Evolutionary conservation across 169 alveolate species (phyloP).

Genomic region (Plasmodium coatneyi): DNA sequence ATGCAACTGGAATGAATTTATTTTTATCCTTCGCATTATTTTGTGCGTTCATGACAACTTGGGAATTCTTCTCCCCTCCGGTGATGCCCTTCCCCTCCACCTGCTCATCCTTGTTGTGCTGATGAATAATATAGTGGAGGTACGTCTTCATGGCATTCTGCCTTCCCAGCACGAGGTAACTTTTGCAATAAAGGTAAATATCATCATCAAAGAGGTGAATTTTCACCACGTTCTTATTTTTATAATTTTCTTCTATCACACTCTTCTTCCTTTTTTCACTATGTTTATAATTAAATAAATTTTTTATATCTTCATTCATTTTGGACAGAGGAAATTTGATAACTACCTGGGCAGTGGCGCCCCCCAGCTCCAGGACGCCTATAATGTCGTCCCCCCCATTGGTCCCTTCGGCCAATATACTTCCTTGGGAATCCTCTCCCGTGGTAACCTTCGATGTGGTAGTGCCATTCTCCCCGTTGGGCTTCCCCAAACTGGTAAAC

Average conservation of each 20-base stretch:
- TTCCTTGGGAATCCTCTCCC: neutral
- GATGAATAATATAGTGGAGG: conserved; percentile 60
- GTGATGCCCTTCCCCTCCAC: neutral
- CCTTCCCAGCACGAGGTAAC: conserved; percentile 72
- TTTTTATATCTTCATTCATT: conserved; percentile 50
- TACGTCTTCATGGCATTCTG: conserved; percentile 74
- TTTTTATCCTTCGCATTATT: neutral
- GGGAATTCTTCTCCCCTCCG: neutral
- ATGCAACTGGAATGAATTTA: conserved; percentile 45
- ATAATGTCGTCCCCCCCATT: conserved; percentile 16
- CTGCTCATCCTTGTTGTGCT: conserved; percentile 9
- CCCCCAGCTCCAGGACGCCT: conserved; percentile 73
- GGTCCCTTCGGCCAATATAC: neutral
- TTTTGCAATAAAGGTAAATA: conserved; percentile 70
- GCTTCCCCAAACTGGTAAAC: neutral
- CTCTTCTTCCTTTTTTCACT: conserved; percentile 27
- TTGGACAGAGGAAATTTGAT: conserved; percentile 54
- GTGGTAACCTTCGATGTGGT: neutral
- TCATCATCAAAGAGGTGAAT: conserved; percentile 23
- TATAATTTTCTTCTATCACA: conserved; percentile 71
- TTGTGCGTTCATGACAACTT: neutral
- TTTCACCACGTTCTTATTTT: conserved; percentile 69
- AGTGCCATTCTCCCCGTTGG: neutral
- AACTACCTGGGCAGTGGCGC: conserved; percentile 76
- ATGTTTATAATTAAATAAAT: conserved; percentile 52